Percentiles rank a stretch among this genome's conserved stretches.
Evolutionary conservation across 257 asterid genomes (phyloP).

Genomic region (Paraleonurus japonicus): DNA sequence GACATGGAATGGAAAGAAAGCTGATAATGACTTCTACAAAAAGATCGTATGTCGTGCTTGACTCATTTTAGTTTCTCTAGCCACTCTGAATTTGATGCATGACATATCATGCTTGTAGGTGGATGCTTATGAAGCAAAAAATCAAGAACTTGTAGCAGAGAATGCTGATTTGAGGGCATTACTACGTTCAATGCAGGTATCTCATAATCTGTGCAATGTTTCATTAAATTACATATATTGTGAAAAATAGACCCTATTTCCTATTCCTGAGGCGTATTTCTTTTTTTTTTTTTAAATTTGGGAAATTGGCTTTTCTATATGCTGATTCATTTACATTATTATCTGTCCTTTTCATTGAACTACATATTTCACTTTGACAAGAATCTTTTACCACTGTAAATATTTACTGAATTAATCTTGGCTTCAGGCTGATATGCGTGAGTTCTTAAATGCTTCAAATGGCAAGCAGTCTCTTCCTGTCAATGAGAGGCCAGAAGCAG

Average conservation of each 20-base stretch:
- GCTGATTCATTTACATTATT: neutral
- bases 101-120: constrained; percentile 48
- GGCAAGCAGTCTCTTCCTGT: constrained; percentile 59
- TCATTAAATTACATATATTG: neutral
- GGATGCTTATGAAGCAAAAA: constrained; percentile 83
- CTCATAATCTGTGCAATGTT: neutral
- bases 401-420: constrained; percentile 19
- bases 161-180: constrained; percentile 88
- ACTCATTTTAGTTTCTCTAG: constrained; percentile 20
- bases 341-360: neutral
- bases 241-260: neutral
- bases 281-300: too few relatives aligned
- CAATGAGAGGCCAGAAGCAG: constrained; percentile 60
- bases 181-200: constrained; percentile 90
- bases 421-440: constrained; percentile 81
- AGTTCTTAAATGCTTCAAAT: constrained; percentile 75
- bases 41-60: constrained; percentile 61
- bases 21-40: constrained; percentile 84
- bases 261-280: neutral
- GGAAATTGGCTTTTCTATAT: neutral
- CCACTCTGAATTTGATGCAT: neutral
- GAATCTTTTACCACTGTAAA: constrained; percentile 7
- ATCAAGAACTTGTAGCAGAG: constrained; percentile 83
- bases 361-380: constrained; percentile 7
- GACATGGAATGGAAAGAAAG: constrained; percentile 83